Base-by-base conservation (phyloP, 805 yeast genomes). In the Ogataea glucozyma region DNA sequence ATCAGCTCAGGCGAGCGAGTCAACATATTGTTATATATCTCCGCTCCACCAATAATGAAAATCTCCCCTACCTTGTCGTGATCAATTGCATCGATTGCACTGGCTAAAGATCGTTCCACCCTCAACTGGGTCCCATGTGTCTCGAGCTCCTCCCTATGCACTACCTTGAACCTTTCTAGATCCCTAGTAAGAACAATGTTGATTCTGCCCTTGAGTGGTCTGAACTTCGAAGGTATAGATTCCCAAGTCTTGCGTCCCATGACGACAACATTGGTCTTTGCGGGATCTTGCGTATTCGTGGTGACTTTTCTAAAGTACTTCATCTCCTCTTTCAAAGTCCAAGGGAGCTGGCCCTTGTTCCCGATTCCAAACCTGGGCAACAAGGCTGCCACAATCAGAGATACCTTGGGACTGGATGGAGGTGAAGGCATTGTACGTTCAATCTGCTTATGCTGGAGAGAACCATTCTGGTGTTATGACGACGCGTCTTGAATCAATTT, bases 201-300 rank as follows among this genome's bases (percentile, higher is more conserved):
- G 20, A 79, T 43, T 44, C 99, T 73, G 37, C 72, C 78, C 3
- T 83, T 82, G 33, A 93, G 71, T 0, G 99, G 99, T 48, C 96
- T 71, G 66, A 88, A 93, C 59, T 75, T 81, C 1, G 65, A 48
- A 0, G 99, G 98, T 23, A 93, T 90, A 6, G 96, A 86, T 23
- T 89, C 93, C 96, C 97, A 93, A 2, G 98, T 91, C 58, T 82
- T 85, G 46, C 97, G 75, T 11, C 99, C 99, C 99, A 93, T 93
- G 3, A 93, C 73, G 11, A 93, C 98, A 0, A 87, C 95, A 59
- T 88, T 88, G 29, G 51, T 57, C 47, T 64, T 66, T 1, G 45
- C 44, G n/a, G 66, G 60, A 18, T 56, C 60, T 6, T 34, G 33
- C 17, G 67, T 63, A 3, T 59, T 60, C 3, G 81, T 65, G 0